Evolutionary conservation across 2,329 filamentous ascomycete genomes (phyloP), one percentile per base, ranked within the genome.

Genomic region (Coleophoma crateriformis): DNA sequence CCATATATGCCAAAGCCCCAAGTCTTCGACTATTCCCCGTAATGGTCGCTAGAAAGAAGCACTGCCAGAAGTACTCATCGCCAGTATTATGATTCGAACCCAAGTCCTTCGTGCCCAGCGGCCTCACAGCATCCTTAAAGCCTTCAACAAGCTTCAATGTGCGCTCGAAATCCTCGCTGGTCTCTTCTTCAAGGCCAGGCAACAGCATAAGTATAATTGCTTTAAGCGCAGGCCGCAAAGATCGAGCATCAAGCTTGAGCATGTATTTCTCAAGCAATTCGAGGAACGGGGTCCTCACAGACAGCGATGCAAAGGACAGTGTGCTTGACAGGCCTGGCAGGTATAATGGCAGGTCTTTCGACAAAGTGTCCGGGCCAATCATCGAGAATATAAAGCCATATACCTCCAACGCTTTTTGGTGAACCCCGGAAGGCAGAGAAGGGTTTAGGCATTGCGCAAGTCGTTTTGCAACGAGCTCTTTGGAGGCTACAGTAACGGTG

Each of bases 11-110:
- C 51, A 99, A 74, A 37, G 90, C 90, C 22, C 94, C 94, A 55
- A 88, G 84, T 49, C 94, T 83, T 53, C 92, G 80, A 53, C 85
- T 90, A 39, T 89, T 81, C 61, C 91, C 92, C 1, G 94, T 96
- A 52, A 99, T 94, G 15, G 89, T 87, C 10, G 92, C 90, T 15
- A 99, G 73, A 62, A 99, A 97, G 64, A 99, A 87, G 66, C 90
- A 96, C 70, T 99, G 94, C 94, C 94, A 99, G 67, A 97, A 99
- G 67, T 94, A 96, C 56, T 88, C 88, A 57, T 91, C 88, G 10
- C 84, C 83, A 8, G 77, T 77, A 42, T 73, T 79, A 66, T 79
- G 81, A 35, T 68, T 75, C 49, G 66, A 68, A 33, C 69, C 80
- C 55, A 74, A 75, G 48, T 68, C 71, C 55, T 78, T 71, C 52